Evolutionary conservation across 202 grass and related monocot species (phyloP), one percentile per base, ranked within the genome.

Genomic region (Musa balbisiana): DNA sequence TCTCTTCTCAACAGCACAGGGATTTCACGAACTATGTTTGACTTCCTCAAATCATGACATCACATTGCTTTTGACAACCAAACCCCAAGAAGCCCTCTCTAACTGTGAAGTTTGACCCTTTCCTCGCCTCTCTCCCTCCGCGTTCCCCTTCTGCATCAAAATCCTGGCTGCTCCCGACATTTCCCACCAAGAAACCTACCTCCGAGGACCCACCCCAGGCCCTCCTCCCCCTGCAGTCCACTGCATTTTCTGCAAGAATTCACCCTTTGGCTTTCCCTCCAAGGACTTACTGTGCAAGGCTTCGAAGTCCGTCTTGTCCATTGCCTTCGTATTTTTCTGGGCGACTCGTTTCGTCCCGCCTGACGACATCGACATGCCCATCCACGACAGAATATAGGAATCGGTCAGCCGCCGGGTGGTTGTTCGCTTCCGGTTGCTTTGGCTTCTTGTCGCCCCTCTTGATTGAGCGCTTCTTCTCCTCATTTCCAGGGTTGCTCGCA

Each of bases 341-440:
- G 16, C 19, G 67, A 70, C 67, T 9, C 67, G 9, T 70, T 70
- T 11, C 67, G 67, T 70, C 33, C 8, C 21, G 3, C 15, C 67
- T 70, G 50, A 70, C 67, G 67, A 8, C 49, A 52, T 21, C 67
- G 67, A 33, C 67, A 70, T 70, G 67, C 10, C 67, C 67, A 16
- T 49, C 67, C 8, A 11, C 67, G 67, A 43, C 27, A 16, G 9
- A 21, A 70, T 22, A 70, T 50, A 51, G 67, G 17, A n/a, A 10
- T 16, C 43, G 43, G 17, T 49, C 49, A 70, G 67, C 67, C 67
- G 67, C 67, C 67, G 12, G 67, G 63, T 27, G 25, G 63, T 65
- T 65, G 63, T 65, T 65, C 63, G 63, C 63, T 11, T 21, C 63
- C 63, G 21, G 9, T 51, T 51, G 49, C 49, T 70, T 70, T 70